Base-by-base conservation (phyloP, 139 green algal genomes). In the Chlamydomonas incerta region DNA sequence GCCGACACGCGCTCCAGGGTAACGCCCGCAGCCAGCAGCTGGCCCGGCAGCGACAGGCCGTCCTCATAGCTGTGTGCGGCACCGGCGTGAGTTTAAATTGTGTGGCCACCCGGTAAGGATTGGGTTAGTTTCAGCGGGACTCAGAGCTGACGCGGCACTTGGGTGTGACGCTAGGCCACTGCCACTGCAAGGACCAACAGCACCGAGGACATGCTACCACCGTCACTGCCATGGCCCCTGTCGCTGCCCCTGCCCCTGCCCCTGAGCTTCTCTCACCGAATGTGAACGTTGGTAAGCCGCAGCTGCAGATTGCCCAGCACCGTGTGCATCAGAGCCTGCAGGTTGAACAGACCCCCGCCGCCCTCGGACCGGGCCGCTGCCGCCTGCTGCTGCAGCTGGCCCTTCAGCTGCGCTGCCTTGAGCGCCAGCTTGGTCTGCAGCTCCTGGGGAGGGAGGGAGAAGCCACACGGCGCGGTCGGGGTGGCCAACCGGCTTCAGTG, bases 201-300 rank as follows among this genome's bases (percentile, higher is more conserved):
- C n/a, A n/a, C n/a, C n/a, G n/a, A n/a, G n/a, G n/a, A n/a, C n/a
- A n/a, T n/a, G n/a, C n/a, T n/a, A n/a, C 41, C 41, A 5, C 41
- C 41, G 41, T 50, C 8, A 5, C 8, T 50, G 41, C 41, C 41
- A 50, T 8, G 41, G 41, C 5, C 6, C 41, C 41, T n/a, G 41
- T 8, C 8, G 41, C 41, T 50, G 41, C 41, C 41, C 8, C 41
- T 50, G 8, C 8, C 41, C 41, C 41, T 50, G 41, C 34, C 41
- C 72, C 55, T n/a, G n/a, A n/a, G n/a, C n/a, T n/a, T n/a, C n/a
- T n/a, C n/a, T n/a, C 76, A 77, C 46, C 96, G 91, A 15, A 99
- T 90, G 87, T 99, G 97, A 41, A 99, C 87, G 83, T 99, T 99
- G 72, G 89, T 97, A 74, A 99, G 96, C n/a, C 76, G 77, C 41